Evolutionary conservation across 441 rosid genomes (phyloP).

Genomic region (Macaranga tanarius): DNA sequence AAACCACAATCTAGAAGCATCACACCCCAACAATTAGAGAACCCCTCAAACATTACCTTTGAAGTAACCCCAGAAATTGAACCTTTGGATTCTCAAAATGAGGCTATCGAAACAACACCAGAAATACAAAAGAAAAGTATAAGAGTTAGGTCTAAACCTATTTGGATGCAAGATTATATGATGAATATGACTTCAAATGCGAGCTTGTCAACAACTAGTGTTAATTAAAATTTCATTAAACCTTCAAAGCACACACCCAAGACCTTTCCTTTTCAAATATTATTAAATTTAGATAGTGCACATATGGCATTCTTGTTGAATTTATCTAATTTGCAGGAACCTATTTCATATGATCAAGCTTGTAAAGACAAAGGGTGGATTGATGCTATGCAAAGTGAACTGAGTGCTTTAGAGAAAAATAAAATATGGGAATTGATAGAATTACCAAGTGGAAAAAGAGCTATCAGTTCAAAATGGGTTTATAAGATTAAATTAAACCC

Average conservation of each 20-base stretch:
- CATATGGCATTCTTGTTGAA: background rate
- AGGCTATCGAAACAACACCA: too few species aligned
- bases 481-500: background rate
- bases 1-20: too few species aligned
- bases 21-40: too few species aligned
- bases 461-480: background rate
- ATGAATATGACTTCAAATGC: too few species aligned
- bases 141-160: background rate
- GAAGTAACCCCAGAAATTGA: too few species aligned
- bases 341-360: background rate
- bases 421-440: background rate
- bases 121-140: too few species aligned
- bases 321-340: background rate
- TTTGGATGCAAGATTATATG: too few species aligned
- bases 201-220: too few species aligned
- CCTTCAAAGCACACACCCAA: background rate
- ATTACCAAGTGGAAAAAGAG: rapidly evolving
- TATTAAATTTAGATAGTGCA: too few species aligned
- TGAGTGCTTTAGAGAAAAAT: background rate
- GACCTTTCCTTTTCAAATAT: background rate
- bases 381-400: background rate
- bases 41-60: too few species aligned
- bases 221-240: too few species aligned
- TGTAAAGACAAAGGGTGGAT: rapidly evolving
- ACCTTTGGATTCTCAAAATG: too few species aligned